These are phyloP conservation scores for Hymenoscyphus scutula DNA, from an alignment of 2,329 filamentous ascomycete genomes.

Conservation along the genomic window DNA sequence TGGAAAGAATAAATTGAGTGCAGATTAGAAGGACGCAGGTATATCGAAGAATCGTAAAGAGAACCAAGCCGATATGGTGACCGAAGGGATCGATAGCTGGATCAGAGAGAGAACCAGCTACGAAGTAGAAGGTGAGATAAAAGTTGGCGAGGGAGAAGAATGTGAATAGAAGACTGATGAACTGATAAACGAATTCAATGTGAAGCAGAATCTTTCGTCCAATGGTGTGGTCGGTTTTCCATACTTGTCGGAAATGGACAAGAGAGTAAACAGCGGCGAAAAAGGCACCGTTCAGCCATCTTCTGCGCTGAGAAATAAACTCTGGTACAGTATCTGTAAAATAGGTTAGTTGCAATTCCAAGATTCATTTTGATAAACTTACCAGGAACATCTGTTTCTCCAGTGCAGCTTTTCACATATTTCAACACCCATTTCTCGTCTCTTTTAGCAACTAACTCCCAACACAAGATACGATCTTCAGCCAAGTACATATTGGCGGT, in stretches of 20 bases:
- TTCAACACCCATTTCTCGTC: slow-evolving; percentile 96
- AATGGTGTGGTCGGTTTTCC: slow-evolving; percentile 87
- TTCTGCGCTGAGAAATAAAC: slow-evolving; percentile 91
- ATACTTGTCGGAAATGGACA: slow-evolving; percentile 91
- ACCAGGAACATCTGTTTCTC: slow-evolving; percentile 97
- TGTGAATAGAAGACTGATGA: slow-evolving; percentile 88
- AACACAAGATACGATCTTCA: slow-evolving; percentile 86
- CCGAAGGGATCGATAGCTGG: slow-evolving; percentile 83
- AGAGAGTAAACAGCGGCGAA: slow-evolving; percentile 98
- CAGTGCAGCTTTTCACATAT: slow-evolving; percentile 94
- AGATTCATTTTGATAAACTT: slow-evolving; percentile 41
- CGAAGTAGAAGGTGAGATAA: slow-evolving; percentile 98
- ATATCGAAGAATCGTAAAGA: slow-evolving; percentile 87
- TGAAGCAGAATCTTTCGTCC: slow-evolving; percentile 87
- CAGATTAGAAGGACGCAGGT: slow-evolving; percentile 82
- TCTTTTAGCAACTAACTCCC: slow-evolving; percentile 93
- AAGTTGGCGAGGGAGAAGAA: slow-evolving; percentile 99
- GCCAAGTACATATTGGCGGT: slow-evolving; percentile 95
- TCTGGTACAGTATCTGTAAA: slow-evolving; percentile 82
- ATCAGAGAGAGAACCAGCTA: slow-evolving; percentile 85
- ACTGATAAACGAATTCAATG: slow-evolving; percentile 93
- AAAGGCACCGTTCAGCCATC: slow-evolving; percentile 98
- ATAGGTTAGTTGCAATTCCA: slow-evolving; percentile 14
- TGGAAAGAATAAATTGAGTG: slow-evolving; percentile 92
- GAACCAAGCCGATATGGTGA: slow-evolving; percentile 75